Conservation (phyloP, 2,329 filamentous ascomycete species). For the Trichoderma aggressivum region DNA sequence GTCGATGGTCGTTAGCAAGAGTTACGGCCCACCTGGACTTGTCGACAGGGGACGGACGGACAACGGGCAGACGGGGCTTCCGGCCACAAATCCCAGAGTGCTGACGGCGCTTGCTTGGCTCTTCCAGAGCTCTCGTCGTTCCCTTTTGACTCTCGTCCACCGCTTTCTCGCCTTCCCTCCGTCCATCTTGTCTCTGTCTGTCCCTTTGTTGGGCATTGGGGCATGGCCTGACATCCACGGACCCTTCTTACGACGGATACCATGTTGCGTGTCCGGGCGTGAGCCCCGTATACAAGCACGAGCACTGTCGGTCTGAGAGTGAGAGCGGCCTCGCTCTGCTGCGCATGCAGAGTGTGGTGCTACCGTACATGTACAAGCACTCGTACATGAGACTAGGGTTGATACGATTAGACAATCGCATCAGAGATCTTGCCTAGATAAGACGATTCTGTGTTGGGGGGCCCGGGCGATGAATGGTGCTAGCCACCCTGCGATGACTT, state of each 20-base stretch:
- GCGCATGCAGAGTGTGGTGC: neutral
- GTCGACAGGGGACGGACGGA: constrained; percentile 19
- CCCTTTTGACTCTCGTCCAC: constrained; percentile 11
- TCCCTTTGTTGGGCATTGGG: constrained; percentile 1
- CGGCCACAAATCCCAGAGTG: constrained; percentile 19
- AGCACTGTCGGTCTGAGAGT: constrained; percentile 2
- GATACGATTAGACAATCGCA: constrained; percentile 18
- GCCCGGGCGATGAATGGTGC: constrained; percentile 9
- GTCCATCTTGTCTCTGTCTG: neutral
- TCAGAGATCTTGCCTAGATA: constrained; percentile 19
- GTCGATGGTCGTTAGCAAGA: constrained; percentile 15
- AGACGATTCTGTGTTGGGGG: constrained; percentile 15
- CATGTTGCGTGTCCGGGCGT: neutral
- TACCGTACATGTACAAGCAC: neutral
- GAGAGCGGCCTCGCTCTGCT: constrained; percentile 7
- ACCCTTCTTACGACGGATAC: neutral
- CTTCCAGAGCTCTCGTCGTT: constrained; percentile 12
- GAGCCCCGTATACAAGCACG: neutral
- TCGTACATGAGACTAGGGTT: constrained; percentile 13
- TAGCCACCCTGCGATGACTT: constrained; percentile 14
- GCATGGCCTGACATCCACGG: constrained; percentile 1
- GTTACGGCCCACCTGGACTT: constrained; percentile 3
- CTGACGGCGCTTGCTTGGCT: constrained; percentile 20
- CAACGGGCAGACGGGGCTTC: constrained; percentile 21
- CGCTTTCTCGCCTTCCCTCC: constrained; percentile 13